Percentiles rank a stretch among this genome's conserved stretches.
These are phyloP conservation scores for Daldinia grandis DNA, from an alignment of 495 filamentous ascomycete genomes.

Conservation along the genomic window DNA sequence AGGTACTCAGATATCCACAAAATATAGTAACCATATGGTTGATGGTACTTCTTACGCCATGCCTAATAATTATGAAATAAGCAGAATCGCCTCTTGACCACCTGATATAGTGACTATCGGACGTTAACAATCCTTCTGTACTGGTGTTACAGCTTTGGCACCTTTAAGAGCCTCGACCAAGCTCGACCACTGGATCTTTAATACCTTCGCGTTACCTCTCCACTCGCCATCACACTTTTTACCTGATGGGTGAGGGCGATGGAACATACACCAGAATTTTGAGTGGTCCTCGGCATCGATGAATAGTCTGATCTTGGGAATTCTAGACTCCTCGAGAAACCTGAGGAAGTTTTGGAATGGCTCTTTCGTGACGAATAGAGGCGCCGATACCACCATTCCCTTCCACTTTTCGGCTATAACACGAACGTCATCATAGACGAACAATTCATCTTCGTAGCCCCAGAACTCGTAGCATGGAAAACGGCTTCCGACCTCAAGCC, in stretches of 20 bases:
- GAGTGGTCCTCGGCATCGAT: constrained; percentile 26
- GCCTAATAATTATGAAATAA: not conserved
- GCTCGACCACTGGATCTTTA: constrained; percentile 13
- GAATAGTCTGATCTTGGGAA: constrained; percentile 19
- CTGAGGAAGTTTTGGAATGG: constrained; percentile 33
- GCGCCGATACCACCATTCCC: not conserved
- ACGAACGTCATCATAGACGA: constrained; percentile 11
- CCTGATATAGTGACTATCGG: not conserved
- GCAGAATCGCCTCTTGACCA: not conserved
- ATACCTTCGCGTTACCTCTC: constrained; percentile 1
- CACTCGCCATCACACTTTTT: constrained; percentile 15
- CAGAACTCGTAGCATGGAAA: constrained; percentile 37
- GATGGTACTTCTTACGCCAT: not conserved
- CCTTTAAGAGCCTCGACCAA: constrained; percentile 19
- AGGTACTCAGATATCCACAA: not conserved
- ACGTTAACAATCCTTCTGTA: not conserved
- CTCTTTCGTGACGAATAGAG: constrained; percentile 18
- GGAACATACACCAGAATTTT: constrained; percentile 32
- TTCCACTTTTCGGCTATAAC: constrained; percentile 4
- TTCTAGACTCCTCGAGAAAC: constrained; percentile 21
- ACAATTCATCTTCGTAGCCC: constrained; percentile 26
- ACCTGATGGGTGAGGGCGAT: constrained; percentile 11
- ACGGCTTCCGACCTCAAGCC: constrained; percentile 30
- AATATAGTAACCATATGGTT: not conserved
- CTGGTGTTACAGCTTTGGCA: constrained; percentile 4